A percentile compares a stretch with the other conserved stretches of the same genome.
Conservation (phyloP, 2,329 filamentous ascomycete genomes). For the Nannizzia gypsea region DNA sequence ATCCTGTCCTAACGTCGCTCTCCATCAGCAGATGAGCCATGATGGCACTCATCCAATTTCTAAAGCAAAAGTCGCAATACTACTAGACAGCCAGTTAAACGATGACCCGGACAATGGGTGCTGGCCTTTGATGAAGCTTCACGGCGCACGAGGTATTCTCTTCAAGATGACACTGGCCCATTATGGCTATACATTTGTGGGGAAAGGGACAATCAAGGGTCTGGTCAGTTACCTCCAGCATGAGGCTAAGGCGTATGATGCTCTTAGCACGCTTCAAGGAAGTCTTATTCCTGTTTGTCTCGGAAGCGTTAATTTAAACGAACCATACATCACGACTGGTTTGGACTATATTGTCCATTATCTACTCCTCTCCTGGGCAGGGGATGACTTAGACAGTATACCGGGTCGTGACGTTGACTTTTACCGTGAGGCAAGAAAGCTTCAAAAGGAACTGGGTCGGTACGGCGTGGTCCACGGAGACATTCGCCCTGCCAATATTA, state of each 20-base stretch:
- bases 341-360: neutral
- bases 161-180: neutral
- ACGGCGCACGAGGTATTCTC: constrained; percentile 1
- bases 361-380: constrained; percentile 2
- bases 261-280: constrained; percentile 10
- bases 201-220: neutral
- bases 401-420: neutral
- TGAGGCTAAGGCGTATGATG: constrained; percentile 11
- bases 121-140: neutral
- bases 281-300: constrained; percentile 9
- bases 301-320: constrained; percentile 1
- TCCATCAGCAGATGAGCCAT: neutral
- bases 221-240: constrained; percentile 1
- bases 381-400: neutral
- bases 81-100: neutral
- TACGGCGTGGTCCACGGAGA: constrained; percentile 5
- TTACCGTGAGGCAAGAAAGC: neutral
- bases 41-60: neutral
- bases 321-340: neutral
- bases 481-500: constrained; percentile 1
- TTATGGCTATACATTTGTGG: constrained; percentile 4
- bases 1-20: constrained; percentile 27
- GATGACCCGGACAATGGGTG: constrained; percentile 3
- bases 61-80: neutral
- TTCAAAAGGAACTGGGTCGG: constrained; percentile 1